Base-by-base conservation (phyloP, 306 rosid species). In the Lathyrus tuberosus region DNA sequence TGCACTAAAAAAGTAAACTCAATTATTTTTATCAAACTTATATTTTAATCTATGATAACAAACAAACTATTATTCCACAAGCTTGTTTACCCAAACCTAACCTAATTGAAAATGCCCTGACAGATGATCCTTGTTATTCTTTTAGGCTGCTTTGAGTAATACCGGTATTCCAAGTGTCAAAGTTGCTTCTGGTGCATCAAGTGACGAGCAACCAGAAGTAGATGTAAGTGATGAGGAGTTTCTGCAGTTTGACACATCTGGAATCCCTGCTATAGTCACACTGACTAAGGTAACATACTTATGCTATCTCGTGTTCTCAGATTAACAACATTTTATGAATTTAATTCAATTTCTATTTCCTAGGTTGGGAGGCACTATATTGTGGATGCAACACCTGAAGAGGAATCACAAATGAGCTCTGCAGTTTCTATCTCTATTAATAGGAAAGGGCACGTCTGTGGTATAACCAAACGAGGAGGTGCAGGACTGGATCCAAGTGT, bases 381-480 rank as follows among this genome's bases (percentile, higher is more conserved):
- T 44, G 96, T 86, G 44, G 97, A 93, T 71, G 91, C 97, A 43
- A 88, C 96, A 5, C 65, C 83, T 44, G 97, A 90, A 82, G 98
- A 93, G 82, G 98, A 93, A 63, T 86, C 96, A 40, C 94, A 93
- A 69, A 90, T 90, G 97, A 90, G 72, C 89, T 88, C 90, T 1
- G 96, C 96, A 11, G 79, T 93, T 43, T 93, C 98, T 4, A 78
- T 90, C 48, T 88, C 97, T 15, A 69, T 90, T 33, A 88, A 88
- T 9, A 82, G 85, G 78, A 74, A 84, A 48, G 91, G 96, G 35
- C 84, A 81, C 71, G 73, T 93, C 2, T 93, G 91, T 20, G 96
- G 98, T 30, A 43, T 93, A 74, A 84, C 86, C 31, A 93, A 93
- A 83, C 86, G 96, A 20, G 96, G 96, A 11, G 96, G 96, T 64